Percentiles rank a stretch among this genome's conserved stretches.
phyloP scores from a whole-genome alignment of 2,329 filamentous ascomycete genomes.

The Hypoxylon rubiginosum region DNA sequence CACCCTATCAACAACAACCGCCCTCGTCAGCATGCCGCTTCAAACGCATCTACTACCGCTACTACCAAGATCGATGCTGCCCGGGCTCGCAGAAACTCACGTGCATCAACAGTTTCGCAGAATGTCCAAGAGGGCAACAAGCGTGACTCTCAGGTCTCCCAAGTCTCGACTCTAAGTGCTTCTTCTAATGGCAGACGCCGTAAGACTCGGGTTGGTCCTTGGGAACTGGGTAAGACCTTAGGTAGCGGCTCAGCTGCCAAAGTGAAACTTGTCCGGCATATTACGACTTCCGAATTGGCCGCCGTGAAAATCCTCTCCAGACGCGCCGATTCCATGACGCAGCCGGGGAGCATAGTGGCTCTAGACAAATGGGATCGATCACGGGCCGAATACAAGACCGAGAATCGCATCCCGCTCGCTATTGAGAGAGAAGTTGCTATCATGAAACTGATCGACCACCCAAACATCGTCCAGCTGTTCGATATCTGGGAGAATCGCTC shows the following conservation, averaged over 20 bases:
- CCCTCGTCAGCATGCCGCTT: constrained; percentile 11
- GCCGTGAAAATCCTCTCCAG: constrained; percentile 97
- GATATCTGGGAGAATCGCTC: constrained; percentile 98
- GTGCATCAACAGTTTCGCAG: constrained; percentile 16
- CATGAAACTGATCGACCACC: constrained; percentile 95
- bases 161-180: constrained; percentile 47
- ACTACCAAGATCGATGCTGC: constrained; percentile 11
- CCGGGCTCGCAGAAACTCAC: constrained; percentile 17
- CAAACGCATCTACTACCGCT: constrained; percentile 20
- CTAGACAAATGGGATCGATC: constrained; percentile 80
- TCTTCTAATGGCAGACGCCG: constrained; percentile 59
- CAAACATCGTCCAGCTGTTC: constrained; percentile 92
- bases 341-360: constrained; percentile 86
- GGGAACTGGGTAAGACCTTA: constrained; percentile 90
- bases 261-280: constrained; percentile 87
- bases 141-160: constrained; percentile 48
- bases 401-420: constrained; percentile 83
- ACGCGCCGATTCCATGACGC: constrained; percentile 80
- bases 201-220: constrained; percentile 89
- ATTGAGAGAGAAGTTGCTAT: constrained; percentile 97
- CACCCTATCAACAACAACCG: constrained; percentile 36
- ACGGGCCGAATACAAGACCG: constrained; percentile 68
- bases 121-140: constrained; percentile 39
- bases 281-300: constrained; percentile 81
- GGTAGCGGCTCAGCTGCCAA: constrained; percentile 91